These are phyloP conservation scores for Agaricus subrufescens DNA, from an alignment of 768 basidiomycete species.

Conservation along the genomic window DNA sequence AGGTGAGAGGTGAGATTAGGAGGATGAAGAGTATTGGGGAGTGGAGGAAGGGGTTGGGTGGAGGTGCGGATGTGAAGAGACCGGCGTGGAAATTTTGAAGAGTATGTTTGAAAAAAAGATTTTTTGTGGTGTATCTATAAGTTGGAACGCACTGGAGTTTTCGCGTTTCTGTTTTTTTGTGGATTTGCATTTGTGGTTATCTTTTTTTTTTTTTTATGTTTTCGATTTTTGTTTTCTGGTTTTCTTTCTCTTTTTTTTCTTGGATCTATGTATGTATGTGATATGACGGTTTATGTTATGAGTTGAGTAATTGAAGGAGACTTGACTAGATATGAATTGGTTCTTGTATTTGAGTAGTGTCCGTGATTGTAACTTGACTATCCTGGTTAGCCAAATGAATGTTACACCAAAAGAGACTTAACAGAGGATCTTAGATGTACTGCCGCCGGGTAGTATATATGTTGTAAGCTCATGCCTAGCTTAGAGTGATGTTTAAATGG, in stretches of 20 bases:
- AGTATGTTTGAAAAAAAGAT: neutral
- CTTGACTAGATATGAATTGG: too few relatives aligned
- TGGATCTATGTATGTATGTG: neutral
- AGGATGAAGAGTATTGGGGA: constrained; percentile 10
- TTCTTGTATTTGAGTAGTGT: too few relatives aligned
- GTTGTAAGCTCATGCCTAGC: too few relatives aligned
- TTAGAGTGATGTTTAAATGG: too few relatives aligned
- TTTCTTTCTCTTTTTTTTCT: neutral
- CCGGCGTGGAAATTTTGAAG: constrained; percentile 2
- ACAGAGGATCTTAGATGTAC: too few relatives aligned
- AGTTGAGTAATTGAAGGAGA: too few relatives aligned
- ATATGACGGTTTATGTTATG: neutral
- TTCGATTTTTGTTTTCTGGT: neutral
- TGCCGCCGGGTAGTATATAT: too few relatives aligned
- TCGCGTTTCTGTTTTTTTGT: neutral
- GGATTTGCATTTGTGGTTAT: constrained; percentile 2
- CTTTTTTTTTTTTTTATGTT: neutral
- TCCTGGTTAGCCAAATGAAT: too few relatives aligned
- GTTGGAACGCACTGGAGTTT: neutral
- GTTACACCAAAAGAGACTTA: too few relatives aligned
- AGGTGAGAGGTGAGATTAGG: constrained; percentile 25
- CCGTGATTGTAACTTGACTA: too few relatives aligned
- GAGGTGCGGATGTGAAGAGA: neutral
- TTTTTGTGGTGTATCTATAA: neutral
- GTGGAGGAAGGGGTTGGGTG: constrained; percentile 6